Evolutionary conservation across 169 alveolate genomes (phyloP).

Genomic region (Plasmodium cynomolgi): DNA sequence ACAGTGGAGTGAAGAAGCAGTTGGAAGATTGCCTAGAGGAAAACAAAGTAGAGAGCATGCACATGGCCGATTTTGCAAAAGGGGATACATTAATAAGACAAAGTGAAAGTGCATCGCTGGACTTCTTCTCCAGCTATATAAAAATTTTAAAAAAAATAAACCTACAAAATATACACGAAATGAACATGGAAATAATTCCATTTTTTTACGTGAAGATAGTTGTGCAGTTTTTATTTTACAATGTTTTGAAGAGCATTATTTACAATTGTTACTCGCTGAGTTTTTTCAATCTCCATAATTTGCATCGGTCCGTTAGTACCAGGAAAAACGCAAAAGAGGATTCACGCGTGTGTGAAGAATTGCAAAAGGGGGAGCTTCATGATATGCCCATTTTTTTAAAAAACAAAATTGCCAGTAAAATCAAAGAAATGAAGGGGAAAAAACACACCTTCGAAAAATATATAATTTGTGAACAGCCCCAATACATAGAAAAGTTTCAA

Average conservation of each 20-base stretch:
- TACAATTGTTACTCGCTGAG: slow-evolving; percentile 43
- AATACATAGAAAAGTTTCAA: slow-evolving; percentile 16
- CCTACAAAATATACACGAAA: slow-evolving; percentile 59
- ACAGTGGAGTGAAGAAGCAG: background rate
- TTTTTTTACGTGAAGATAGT: slow-evolving; percentile 42
- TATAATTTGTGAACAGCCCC: slow-evolving; percentile 48
- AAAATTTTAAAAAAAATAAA: slow-evolving; percentile 54
- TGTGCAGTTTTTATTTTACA: slow-evolving; percentile 61
- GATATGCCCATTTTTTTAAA: background rate
- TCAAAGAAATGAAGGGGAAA: slow-evolving; percentile 40
- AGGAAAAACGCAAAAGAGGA: slow-evolving; percentile 5
- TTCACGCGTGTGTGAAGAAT: background rate
- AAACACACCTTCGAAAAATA: slow-evolving; percentile 38
- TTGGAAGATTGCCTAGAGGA: background rate
- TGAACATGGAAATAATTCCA: slow-evolving; percentile 54
- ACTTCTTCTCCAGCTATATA: slow-evolving; percentile 12
- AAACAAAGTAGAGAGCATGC: background rate
- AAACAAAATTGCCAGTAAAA: slow-evolving; percentile 41
- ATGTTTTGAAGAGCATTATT: slow-evolving; percentile 38
- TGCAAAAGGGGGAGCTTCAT: background rate
- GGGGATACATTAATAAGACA: background rate
- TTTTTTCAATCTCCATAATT: slow-evolving; percentile 37
- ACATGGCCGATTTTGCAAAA: background rate
- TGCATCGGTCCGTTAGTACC: slow-evolving; percentile 15
- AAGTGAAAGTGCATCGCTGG: background rate